phyloP scores from a whole-genome alignment of 2,329 filamentous ascomycete species.

The Fusarium ramigenum region DNA sequence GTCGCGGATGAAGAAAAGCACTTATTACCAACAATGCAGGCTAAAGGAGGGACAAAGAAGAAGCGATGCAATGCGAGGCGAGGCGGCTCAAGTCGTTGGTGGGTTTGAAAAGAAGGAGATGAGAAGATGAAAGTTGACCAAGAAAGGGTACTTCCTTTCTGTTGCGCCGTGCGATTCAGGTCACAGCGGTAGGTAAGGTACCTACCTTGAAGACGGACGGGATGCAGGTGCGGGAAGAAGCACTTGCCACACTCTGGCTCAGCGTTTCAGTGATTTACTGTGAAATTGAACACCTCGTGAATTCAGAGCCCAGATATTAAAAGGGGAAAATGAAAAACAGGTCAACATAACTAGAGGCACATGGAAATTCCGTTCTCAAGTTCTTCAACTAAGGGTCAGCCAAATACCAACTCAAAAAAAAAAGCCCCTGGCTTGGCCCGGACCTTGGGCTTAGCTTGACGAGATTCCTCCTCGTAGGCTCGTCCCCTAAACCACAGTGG shows the following conservation, averaged over 20 bases:
- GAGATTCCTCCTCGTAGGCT: conserved; percentile 8
- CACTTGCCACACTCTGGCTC: conserved; percentile 28
- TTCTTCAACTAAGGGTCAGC: conserved; percentile 1
- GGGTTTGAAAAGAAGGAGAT: conserved; percentile 28
- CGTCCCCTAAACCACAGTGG: conserved; percentile 35
- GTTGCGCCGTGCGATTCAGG: conserved; percentile 41
- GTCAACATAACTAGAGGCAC: neutral
- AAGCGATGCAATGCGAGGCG: conserved; percentile 7
- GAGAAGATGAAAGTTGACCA: conserved; percentile 22
- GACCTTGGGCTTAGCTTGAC: conserved; percentile 9
- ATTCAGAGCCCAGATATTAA: neutral
- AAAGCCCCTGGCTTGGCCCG: conserved; percentile 19
- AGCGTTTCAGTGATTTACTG: conserved; percentile 5
- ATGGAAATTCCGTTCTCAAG: neutral
- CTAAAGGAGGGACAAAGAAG: conserved; percentile 32
- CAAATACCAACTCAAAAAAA: conserved; percentile 10
- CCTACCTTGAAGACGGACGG: neutral
- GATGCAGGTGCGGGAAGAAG: conserved; percentile 26
- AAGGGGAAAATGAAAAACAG: neutral
- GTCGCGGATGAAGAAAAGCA: conserved; percentile 30
- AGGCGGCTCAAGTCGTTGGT: conserved; percentile 20
- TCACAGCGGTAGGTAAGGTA: conserved; percentile 27
- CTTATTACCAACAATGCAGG: conserved; percentile 21
- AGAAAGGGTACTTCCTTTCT: conserved; percentile 20
- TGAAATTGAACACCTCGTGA: neutral